Conservation (phyloP, 2,329 filamentous ascomycete genomes). For the Diaporthe australafricana region DNA sequence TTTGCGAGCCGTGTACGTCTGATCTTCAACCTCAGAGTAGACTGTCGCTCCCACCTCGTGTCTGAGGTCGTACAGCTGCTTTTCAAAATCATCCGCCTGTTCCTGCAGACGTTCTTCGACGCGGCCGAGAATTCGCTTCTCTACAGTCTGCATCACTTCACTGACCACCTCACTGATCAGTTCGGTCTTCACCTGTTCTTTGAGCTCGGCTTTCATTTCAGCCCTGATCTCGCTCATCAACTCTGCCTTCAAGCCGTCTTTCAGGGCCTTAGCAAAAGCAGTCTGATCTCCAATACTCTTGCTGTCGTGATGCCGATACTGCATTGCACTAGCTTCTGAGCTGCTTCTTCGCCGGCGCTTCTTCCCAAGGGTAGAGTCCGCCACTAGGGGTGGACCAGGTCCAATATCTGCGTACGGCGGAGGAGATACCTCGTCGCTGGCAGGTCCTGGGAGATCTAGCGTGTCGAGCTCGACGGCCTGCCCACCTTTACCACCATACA, state of each 20-base stretch:
- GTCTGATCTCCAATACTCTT: neutral
- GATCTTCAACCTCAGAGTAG: conserved; percentile 27
- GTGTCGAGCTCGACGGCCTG: conserved; percentile 23
- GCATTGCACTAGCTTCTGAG: conserved; percentile 1
- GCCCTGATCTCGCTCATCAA: neutral
- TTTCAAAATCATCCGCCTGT: conserved; percentile 21
- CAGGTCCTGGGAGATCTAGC: neutral
- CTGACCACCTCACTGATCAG: conserved; percentile 9
- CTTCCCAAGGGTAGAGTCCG: neutral
- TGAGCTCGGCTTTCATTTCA: conserved; percentile 6
- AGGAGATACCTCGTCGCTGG: neutral
- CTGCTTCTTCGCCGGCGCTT: conserved; percentile 18
- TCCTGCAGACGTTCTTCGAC: conserved; percentile 23
- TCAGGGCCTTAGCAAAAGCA: neutral
- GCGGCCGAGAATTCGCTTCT: conserved; percentile 1
- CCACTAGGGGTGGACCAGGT: conserved; percentile 5
- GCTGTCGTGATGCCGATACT: neutral
- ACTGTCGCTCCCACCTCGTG: conserved; percentile 10
- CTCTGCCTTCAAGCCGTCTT: conserved; percentile 15
- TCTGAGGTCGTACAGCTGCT: conserved; percentile 14
- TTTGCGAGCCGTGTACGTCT: conserved; percentile 16
- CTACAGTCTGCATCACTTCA: conserved; percentile 18
- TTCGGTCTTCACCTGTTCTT: neutral
- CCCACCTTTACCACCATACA: conserved; percentile 35
- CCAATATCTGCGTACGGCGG: conserved; percentile 20